phyloP scores from a whole-genome alignment of 163 green algal species.

The Chloromonas sp. region DNA sequence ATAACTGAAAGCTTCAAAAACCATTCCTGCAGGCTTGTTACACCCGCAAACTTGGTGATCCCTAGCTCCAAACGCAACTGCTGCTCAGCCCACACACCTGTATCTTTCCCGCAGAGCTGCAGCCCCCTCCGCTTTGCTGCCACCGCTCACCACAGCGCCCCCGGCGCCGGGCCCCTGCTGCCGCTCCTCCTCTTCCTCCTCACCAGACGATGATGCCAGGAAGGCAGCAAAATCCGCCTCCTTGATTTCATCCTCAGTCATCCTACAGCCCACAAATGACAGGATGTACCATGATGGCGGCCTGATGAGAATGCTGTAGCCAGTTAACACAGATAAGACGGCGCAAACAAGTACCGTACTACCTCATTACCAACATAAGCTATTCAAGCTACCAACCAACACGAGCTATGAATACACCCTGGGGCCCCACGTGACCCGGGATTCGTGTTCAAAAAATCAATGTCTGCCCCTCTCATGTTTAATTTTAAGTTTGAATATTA shows the following conservation, averaged over 20 bases:
- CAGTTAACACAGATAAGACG: not conserved
- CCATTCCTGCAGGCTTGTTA: too few species aligned
- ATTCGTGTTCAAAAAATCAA: too few species aligned
- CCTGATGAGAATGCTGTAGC: too few species aligned
- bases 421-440: not conserved
- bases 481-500: too few species aligned
- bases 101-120: slow-evolving; percentile 39
- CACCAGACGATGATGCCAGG: slow-evolving; percentile 56
- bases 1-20: too few species aligned
- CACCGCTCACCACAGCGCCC: not conserved
- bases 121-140: slow-evolving; percentile 14
- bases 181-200: slow-evolving; percentile 39
- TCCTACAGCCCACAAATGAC: slow-evolving; percentile 22
- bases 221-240: slow-evolving; percentile 87
- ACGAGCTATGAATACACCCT: not conserved
- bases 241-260: slow-evolving; percentile 75
- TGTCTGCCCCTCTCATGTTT: too few species aligned
- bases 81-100: slow-evolving; percentile 4
- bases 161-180: slow-evolving; percentile 12
- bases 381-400: too few species aligned
- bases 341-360: not conserved
- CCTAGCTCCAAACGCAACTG: too few species aligned
- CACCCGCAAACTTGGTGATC: too few species aligned
- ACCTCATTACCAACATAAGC: too few species aligned
- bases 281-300: too few species aligned